Base-by-base conservation (phyloP, 495 filamentous ascomycete species). In the Hypoxylon rickii region DNA sequence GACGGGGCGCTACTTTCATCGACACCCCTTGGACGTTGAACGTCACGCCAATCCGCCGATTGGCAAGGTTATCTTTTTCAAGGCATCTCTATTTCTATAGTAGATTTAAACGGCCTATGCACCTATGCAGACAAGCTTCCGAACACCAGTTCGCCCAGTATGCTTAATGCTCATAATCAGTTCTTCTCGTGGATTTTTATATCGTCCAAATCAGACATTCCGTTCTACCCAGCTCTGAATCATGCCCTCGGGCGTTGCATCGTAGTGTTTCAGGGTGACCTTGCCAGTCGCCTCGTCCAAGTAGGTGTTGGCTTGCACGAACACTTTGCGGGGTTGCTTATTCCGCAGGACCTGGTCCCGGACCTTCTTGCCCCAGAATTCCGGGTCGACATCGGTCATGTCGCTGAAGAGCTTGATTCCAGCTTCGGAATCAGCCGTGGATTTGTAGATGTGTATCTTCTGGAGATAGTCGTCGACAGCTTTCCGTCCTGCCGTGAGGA, bases 261-360 rank as follows among this genome's bases (percentile, higher is more conserved):
- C 93, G 75, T 98, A 98, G 73, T 98, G 90, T 73, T 84, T 90
- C 70, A 96, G 68, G 16, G 73, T 81, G 13, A 96, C 90, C 70
- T 83, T 80, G 29, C 88, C 90, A 10, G 86, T 87, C 3, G 71
- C 72, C 44, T 86, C 79, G 13, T 83, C 76, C 40, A 90, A 68
- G 34, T 81, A 73, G 6, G 94, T 97, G 74, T 96, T 98, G 26
- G 89, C 90, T 74, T 96, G 91, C 13, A 98, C 92, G 73, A 96
- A 97, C 33, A 96, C 87, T 79, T 97, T 98, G 49, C 94, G 80
- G 29, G 94, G 92, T 60, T 90, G 86, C 78, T 95, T 96, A 74
- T 89, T 89, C 69, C 79, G 78, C 60, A 97, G 70, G 15, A 97
- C 94, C 44, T 89, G 82, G 22, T 88, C 79, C 43, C 94, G 78